A percentile compares a stretch with the other conserved stretches of the same genome.
These are phyloP conservation scores for Kazachstania taianensis DNA, from an alignment of 805 yeast species.

Conservation along the genomic window DNA sequence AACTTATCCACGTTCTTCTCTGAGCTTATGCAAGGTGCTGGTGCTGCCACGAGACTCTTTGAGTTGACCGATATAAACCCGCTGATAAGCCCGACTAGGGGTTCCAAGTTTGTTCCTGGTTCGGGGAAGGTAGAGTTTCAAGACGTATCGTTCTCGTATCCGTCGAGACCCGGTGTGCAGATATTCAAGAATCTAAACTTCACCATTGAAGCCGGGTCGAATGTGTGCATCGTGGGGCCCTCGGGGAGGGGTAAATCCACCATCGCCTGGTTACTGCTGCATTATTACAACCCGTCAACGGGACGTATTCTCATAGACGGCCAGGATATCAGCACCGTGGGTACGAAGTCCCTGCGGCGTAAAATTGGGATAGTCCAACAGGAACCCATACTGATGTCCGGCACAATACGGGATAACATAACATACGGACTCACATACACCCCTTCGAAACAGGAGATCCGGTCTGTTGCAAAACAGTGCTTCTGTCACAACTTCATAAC, in stretches of 20 bases:
- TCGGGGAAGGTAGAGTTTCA: conserved; percentile 47
- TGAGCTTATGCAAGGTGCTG: conserved; percentile 95
- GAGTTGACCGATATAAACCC: conserved; percentile 78
- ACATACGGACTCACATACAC: conserved; percentile 59
- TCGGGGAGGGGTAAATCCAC: conserved; percentile 94
- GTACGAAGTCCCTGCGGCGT: conserved; percentile 45
- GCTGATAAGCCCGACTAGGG: conserved; percentile 53
- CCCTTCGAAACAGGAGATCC: conserved; percentile 43
- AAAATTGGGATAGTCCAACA: conserved; percentile 70
- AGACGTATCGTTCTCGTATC: conserved; percentile 68
- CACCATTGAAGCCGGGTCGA: conserved; percentile 42
- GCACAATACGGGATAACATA: conserved; percentile 69
- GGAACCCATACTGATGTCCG: conserved; percentile 66
- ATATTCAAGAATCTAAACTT: conserved; percentile 43
- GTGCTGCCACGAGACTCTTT: conserved; percentile 88
- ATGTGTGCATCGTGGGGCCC: conserved; percentile 69
- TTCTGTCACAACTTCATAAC: conserved; percentile 52
- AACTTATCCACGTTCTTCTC: conserved; percentile 91
- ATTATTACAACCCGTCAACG: conserved; percentile 41
- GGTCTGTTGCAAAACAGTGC: conserved; percentile 39
- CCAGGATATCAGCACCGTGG: conserved; percentile 38
- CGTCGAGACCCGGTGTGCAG: conserved; percentile 68
- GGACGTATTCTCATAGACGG: conserved; percentile 45
- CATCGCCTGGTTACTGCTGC: conserved; percentile 45
- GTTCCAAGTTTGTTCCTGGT: conserved; percentile 35